Base-by-base conservation (phyloP, 2,329 filamentous ascomycete species). In the Boeremia exigua region DNA sequence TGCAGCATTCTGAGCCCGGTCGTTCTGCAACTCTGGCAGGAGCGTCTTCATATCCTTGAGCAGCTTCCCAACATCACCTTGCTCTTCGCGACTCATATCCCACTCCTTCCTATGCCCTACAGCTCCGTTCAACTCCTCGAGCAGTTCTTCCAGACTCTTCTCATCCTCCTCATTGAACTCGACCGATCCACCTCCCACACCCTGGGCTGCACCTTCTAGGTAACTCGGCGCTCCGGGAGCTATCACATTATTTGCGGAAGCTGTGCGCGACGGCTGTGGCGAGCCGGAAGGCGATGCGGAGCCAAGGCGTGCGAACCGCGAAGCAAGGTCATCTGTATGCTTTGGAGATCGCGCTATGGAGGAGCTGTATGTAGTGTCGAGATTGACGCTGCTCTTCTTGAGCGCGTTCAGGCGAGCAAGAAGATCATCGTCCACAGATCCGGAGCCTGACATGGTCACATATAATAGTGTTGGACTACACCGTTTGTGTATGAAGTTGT, bases 361-460 rank as follows among this genome's bases (percentile, higher is more conserved):
- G 17, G 60, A 56, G 25, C 30, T 57, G 25, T 56, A 59, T 25
- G 60, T 63, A 15, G 63, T 66, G 14, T 69, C 61, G 15, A 81
- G 65, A 46, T 60, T 74, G 17, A 81, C 70, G 27, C 66, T 72
- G 1, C 78, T 77, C 38, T 77, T 75, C 62, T 80, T 80, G 43
- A 82, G 72, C 12, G 80, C 79, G 58, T 81, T 81, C 32, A 82
- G 72, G 44, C 80, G 77, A 17, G 79, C 78, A 50, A 81, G 77
- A 17, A 82, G 76, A 53, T 75, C 70, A 45, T 78, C 71, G 54
- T 81, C 78, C 43, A 47, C 37, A 9, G 63, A 59, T 34, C 46
- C 50, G 25, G 62, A 52, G 12, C 30, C 53, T n/a, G 53, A 29
- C 53, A 56, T 60, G 29, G 28, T 63, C 47, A 67, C 69, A 68